These are phyloP conservation scores for Acanthochlamys bracteata DNA, from an alignment of 106 monocot genomes.

Conservation along the genomic window DNA sequence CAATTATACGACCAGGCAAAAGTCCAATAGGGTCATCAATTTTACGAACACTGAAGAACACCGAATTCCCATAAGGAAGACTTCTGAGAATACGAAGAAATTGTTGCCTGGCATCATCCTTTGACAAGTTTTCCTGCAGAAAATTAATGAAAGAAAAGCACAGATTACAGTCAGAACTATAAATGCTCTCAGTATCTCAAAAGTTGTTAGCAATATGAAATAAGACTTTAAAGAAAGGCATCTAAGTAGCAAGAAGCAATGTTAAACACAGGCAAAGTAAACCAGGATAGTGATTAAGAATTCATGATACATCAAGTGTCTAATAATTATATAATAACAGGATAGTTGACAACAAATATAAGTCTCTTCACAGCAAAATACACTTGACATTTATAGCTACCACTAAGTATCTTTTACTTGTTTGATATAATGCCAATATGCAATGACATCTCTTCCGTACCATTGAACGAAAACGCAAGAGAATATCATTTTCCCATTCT, in stretches of 20 bases:
- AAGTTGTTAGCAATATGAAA: too few relatives aligned
- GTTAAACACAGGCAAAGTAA: too few relatives aligned
- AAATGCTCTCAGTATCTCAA: background rate
- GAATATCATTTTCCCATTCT: constrained; percentile 92
- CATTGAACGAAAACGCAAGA: constrained; percentile 75
- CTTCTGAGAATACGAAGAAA: constrained; percentile 76
- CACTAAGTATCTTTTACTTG: too few relatives aligned
- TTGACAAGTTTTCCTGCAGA: constrained; percentile 77
- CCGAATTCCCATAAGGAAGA: constrained; percentile 94
- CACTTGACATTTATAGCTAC: background rate
- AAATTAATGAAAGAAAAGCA: background rate
- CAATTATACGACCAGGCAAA: constrained; percentile 78
- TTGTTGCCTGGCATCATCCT: constrained; percentile 96
- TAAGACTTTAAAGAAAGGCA: too few relatives aligned
- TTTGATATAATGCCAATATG: too few relatives aligned
- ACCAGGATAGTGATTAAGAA: too few relatives aligned
- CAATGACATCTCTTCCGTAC: constrained; percentile 22
- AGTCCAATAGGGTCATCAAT: constrained; percentile 99
- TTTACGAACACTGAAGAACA: constrained; percentile 88
- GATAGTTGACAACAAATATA: too few relatives aligned
- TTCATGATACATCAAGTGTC: too few relatives aligned
- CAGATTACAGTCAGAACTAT: background rate
- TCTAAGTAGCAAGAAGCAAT: too few relatives aligned
- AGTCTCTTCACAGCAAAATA: background rate
- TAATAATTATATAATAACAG: too few relatives aligned